These are phyloP conservation scores for Periconia digitata DNA, from an alignment of 2,329 filamentous ascomycete species.

Conservation along the genomic window DNA sequence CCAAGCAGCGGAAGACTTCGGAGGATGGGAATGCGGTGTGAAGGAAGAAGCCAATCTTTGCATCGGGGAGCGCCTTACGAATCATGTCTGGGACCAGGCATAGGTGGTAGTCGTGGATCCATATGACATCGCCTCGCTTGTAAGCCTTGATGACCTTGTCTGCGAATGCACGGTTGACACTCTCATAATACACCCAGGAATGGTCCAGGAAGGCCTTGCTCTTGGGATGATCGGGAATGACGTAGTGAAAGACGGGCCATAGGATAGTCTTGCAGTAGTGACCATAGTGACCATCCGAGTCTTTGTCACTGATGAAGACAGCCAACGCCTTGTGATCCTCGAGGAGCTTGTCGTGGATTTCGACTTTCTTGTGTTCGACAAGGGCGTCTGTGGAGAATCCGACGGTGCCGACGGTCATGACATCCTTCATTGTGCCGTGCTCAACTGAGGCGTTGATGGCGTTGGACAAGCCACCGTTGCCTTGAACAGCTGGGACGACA, in stretches of 20 bases:
- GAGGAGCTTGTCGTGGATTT: conserved; percentile 79
- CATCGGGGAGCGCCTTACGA: conserved; percentile 84
- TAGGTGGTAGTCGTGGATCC: conserved; percentile 95
- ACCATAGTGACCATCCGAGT: conserved; percentile 91
- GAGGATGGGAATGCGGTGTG: conserved; percentile 96
- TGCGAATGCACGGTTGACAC: conserved; percentile 89
- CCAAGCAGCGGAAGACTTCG: conserved; percentile 90
- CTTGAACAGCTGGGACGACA: conserved; percentile 82
- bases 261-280: conserved; percentile 98
- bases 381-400: conserved; percentile 93
- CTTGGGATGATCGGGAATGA: conserved; percentile 96
- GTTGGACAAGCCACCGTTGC: conserved; percentile 89
- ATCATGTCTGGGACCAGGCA: conserved; percentile 87
- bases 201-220: conserved; percentile 98
- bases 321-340: conserved; percentile 80
- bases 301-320: conserved; percentile 85
- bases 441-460: conserved; percentile 78
- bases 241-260: conserved; percentile 98
- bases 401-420: conserved; percentile 88
- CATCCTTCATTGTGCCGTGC: conserved; percentile 69
- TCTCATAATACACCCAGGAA: conserved; percentile 93
- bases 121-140: conserved; percentile 90
- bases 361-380: conserved; percentile 72
- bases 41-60: conserved; percentile 93
- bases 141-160: conserved; percentile 88